Evolutionary conservation across 192 early-diverging fungal genomes (phyloP), one percentile per base, ranked within the genome.

Genomic region (Borealophlyctis nickersoniae): DNA sequence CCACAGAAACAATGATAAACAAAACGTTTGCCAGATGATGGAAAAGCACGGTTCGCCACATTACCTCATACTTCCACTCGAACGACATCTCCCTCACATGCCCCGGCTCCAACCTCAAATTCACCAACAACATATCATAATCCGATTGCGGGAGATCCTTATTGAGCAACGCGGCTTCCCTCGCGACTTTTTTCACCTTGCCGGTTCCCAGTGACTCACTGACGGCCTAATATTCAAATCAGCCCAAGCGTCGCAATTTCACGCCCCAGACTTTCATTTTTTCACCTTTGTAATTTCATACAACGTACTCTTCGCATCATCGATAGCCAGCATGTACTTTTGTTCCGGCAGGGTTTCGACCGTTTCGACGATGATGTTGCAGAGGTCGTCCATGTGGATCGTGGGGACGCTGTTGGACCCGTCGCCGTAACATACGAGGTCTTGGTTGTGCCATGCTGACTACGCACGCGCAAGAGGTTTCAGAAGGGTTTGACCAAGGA

Each of bases 11-110:
- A 22, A 3, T 27, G 55, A 54, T 16, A 48, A 48, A 48, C 45
- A 48, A n/a, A 48, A 48, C 11, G 45, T 48, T 11, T 11, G 45
- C n/a, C 11, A 48, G 45, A 48, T n/a, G 45, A 11, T 14, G 45
- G 45, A 11, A 11, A n/a, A 11, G 45, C n/a, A 14, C 11, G 11
- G 45, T 11, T 48, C 3, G n/a, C n/a, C n/a, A n/a, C 24, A 0
- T 33, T 49, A 77, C 77, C 77, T 86, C 84, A 56, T 81, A 86
- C 63, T 82, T 85, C 80, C 80, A 86, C 67, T 82, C 76, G 61
- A 86, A 71, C 2, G 71, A 53, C 74, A 84, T 78, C 9, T 82
- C 78, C 62, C 84, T 86, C 13, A 79, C 70, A 49, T 79, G 74
- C 30, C 76, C 82, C 22, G 82, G 79, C 13, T 86, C 84, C 51